Evolutionary conservation across 108 stramenopile genomes (phyloP).

Genomic region (Discostella pseudostelligera): DNA sequence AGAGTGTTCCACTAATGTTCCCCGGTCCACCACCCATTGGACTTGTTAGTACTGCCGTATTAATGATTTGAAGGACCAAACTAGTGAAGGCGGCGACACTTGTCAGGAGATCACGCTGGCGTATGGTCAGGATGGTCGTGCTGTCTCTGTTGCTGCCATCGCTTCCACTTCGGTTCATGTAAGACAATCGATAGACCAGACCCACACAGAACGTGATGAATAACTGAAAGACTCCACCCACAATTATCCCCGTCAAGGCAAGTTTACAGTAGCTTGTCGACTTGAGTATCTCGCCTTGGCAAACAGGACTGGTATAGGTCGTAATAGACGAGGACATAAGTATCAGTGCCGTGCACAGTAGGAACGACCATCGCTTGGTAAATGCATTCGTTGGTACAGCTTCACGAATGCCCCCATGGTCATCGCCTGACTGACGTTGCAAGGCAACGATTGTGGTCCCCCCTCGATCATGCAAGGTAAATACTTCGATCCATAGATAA

Average conservation of each 20-base stretch:
- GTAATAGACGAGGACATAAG: slow-evolving; percentile 14
- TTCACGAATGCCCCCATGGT: too few relatives aligned
- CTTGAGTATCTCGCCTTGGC: slow-evolving; percentile 19
- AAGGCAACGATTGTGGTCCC: neutral
- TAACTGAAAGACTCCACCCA: slow-evolving; percentile 32
- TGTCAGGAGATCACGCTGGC: slow-evolving; percentile 8
- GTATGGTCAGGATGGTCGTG: neutral
- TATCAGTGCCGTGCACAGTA: slow-evolving; percentile 10
- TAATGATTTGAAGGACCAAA: slow-evolving; percentile 14
- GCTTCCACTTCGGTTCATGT: slow-evolving; percentile 6
- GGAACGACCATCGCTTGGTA: slow-evolving; percentile 33
- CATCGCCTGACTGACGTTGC: neutral
- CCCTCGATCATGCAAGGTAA: slow-evolving; percentile 11
- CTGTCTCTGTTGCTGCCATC: neutral
- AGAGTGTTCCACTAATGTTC: slow-evolving; percentile 16
- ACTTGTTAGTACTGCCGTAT: slow-evolving; percentile 20
- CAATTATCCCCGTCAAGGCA: slow-evolving; percentile 20
- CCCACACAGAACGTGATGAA: slow-evolving; percentile 12
- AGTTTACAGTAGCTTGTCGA: slow-evolving; percentile 20
- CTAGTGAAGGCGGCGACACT: neutral
- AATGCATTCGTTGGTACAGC: slow-evolving; percentile 9
- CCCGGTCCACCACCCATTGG: slow-evolving; percentile 35
- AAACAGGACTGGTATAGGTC: slow-evolving; percentile 19
- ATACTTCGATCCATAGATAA: slow-evolving; percentile 24
- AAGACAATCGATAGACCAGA: slow-evolving; percentile 14